Percentiles rank a stretch among this genome's conserved stretches.
These are phyloP conservation scores for Alternaria gansuensis DNA, from an alignment of 2,329 filamentous ascomycete species.

Conservation along the genomic window DNA sequence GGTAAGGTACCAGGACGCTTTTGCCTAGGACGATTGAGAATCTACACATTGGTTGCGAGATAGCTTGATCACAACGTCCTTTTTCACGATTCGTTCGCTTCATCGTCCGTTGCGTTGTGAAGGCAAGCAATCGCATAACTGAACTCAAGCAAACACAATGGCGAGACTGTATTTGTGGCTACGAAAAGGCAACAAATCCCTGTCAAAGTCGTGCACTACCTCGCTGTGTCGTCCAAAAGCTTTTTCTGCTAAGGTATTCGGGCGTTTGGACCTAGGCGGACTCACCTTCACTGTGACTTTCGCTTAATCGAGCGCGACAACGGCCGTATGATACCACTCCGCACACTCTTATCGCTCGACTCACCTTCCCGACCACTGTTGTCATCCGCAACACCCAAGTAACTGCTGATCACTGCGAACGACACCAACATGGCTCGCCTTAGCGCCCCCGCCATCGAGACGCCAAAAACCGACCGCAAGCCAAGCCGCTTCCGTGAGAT, in stretches of 20 bases:
- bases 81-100: background rate
- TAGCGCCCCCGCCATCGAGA: constrained; percentile 14
- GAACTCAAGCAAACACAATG: background rate
- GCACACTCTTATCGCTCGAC: background rate
- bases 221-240: background rate
- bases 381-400: background rate
- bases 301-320: constrained; percentile 9
- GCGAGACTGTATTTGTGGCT: background rate
- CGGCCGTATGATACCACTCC: constrained; percentile 5
- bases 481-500: constrained; percentile 21
- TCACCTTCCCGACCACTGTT: background rate
- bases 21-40: fast-evolving
- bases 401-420: too few relatives aligned
- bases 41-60: background rate
- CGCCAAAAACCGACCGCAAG: constrained; percentile 18
- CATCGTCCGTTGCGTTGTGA: background rate
- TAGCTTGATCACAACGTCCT: too few relatives aligned
- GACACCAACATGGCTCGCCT: constrained; percentile 21
- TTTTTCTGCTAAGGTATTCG: background rate
- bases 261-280: background rate
- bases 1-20: background rate
- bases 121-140: background rate
- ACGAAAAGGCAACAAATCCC: fast-evolving
- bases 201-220: background rate
- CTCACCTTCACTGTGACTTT: constrained; percentile 7